Conservation (phyloP, 768 basidiomycete species). For the Phanerochaete carnosa region DNA sequence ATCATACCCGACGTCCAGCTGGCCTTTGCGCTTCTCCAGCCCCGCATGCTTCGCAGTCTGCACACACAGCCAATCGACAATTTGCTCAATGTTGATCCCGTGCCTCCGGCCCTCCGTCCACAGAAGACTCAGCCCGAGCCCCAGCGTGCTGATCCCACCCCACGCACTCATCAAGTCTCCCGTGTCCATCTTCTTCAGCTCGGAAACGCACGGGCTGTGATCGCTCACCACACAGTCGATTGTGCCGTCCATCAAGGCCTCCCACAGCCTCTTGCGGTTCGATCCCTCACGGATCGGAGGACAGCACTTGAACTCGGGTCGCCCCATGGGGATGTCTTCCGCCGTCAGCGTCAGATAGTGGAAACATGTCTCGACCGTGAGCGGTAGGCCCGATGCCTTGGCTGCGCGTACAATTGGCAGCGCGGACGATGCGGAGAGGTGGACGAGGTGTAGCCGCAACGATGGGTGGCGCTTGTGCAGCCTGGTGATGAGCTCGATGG, state of each 20-base stretch:
- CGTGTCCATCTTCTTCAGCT: slow-evolving; percentile 73
- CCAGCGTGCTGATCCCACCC: slow-evolving; percentile 93
- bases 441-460: slow-evolving; percentile 90
- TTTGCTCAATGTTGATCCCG: slow-evolving; percentile 52
- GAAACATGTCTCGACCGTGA: slow-evolving; percentile 97
- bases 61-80: slow-evolving; percentile 74
- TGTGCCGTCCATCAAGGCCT: slow-evolving; percentile 72
- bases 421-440: slow-evolving; percentile 84
- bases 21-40: slow-evolving; percentile 66
- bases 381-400: slow-evolving; percentile 53
- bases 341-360: slow-evolving; percentile 87
- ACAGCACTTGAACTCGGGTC: slow-evolving; percentile 92
- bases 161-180: slow-evolving; percentile 88
- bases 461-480: slow-evolving; percentile 61
- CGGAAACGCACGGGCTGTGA: slow-evolving; percentile 86
- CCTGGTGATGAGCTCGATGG: slow-evolving; percentile 71
- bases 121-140: slow-evolving; percentile 82
- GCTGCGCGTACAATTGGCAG: slow-evolving; percentile 76
- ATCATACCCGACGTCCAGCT: slow-evolving; percentile 68
- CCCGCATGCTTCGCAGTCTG: slow-evolving; percentile 81
- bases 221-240: slow-evolving; percentile 96
- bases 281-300: slow-evolving; percentile 79
- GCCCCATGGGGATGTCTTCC: slow-evolving; percentile 67
- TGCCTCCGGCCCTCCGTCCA: slow-evolving; percentile 80
- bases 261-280: slow-evolving; percentile 80